These are phyloP conservation scores for Fusarium xylarioides DNA, from an alignment of 2,329 filamentous ascomycete genomes.

Conservation along the genomic window DNA sequence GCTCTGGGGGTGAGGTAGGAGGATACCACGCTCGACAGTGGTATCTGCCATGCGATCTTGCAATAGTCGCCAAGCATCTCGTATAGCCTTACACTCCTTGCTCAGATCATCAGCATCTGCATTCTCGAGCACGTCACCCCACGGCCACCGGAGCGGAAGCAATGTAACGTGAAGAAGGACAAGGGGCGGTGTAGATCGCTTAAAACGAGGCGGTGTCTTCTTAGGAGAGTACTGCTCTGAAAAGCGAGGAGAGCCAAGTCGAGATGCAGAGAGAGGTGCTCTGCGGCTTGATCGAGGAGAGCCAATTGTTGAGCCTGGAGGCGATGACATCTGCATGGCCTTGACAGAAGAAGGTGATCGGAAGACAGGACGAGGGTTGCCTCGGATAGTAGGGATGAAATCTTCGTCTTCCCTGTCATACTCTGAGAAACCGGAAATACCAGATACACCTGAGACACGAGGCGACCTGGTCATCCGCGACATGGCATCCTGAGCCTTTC, in stretches of 20 bases:
- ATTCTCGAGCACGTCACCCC: constrained; percentile 65
- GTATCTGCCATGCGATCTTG: constrained; percentile 77
- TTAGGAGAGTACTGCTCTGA: constrained; percentile 65
- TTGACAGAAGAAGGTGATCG: constrained; percentile 75
- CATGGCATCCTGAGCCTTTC: constrained; percentile 46
- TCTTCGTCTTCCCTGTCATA: constrained; percentile 56
- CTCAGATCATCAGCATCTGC: constrained; percentile 53
- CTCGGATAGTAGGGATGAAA: constrained; percentile 64
- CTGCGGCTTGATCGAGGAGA: constrained; percentile 65
- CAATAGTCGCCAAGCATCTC: constrained; percentile 72
- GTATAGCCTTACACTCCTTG: constrained; percentile 59
- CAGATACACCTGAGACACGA: constrained; percentile 62
- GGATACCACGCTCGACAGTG: constrained; percentile 75
- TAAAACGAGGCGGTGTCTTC: constrained; percentile 67
- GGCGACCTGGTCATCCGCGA: constrained; percentile 49
- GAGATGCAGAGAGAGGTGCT: constrained; percentile 58
- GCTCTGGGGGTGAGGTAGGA: constrained; percentile 80
- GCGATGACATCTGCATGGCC: constrained; percentile 77
- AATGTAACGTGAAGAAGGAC: constrained; percentile 82
- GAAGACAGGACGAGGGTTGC: constrained; percentile 70
- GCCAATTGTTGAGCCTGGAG: constrained; percentile 64
- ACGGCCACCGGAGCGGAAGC: constrained; percentile 73
- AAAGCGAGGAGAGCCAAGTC: constrained; percentile 63
- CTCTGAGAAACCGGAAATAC: constrained; percentile 63
- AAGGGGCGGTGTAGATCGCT: constrained; percentile 68